Conservation (phyloP, 164 flowering plant genomes). For the Nelumbo lutea region DNA sequence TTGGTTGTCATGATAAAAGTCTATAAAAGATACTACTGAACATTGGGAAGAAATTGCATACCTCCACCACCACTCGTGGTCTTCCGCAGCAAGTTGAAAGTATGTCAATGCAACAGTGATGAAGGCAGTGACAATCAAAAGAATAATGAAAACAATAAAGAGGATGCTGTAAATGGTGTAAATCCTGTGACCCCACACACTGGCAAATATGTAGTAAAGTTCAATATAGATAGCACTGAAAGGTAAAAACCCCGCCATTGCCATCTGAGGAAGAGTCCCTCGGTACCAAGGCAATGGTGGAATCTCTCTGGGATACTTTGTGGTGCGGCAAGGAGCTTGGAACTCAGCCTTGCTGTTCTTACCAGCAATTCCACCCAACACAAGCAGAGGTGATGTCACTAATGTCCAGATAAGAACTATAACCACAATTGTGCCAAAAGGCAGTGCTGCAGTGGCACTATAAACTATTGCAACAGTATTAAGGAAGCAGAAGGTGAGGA, state of each 20-base stretch:
- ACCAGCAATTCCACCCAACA: constrained; percentile 32
- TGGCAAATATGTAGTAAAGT: constrained; percentile 32
- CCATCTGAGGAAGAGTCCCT: constrained; percentile 32
- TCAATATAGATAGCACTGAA: constrained; percentile 34
- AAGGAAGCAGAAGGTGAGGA: constrained; percentile 28
- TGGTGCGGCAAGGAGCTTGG: constrained; percentile 34
- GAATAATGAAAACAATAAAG: constrained; percentile 31
- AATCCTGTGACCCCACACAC: constrained; percentile 33
- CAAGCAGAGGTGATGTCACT: constrained; percentile 30
- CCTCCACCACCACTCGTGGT: constrained; percentile 40
- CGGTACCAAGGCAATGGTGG: constrained; percentile 33
- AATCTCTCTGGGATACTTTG: constrained; percentile 30
- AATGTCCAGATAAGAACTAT: constrained; percentile 32
- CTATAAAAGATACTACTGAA: not conserved
- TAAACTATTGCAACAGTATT: constrained; percentile 31
- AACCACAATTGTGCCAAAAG: constrained; percentile 29
- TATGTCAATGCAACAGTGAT: constrained; percentile 31
- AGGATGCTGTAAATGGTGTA: constrained; percentile 30
- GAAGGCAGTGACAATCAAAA: constrained; percentile 30
- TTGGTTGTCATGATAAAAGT: not conserved
- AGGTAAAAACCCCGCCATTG: constrained; percentile 32
- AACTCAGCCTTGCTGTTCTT: constrained; percentile 30
- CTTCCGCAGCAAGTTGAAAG: constrained; percentile 34
- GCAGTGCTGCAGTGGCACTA: constrained; percentile 32
- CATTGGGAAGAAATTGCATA: constrained; percentile 1